Percentiles rank a stretch among this genome's conserved stretches.
phyloP scores from a whole-genome alignment of 2,329 filamentous ascomycete genomes.

The Fusarium aywerte region DNA sequence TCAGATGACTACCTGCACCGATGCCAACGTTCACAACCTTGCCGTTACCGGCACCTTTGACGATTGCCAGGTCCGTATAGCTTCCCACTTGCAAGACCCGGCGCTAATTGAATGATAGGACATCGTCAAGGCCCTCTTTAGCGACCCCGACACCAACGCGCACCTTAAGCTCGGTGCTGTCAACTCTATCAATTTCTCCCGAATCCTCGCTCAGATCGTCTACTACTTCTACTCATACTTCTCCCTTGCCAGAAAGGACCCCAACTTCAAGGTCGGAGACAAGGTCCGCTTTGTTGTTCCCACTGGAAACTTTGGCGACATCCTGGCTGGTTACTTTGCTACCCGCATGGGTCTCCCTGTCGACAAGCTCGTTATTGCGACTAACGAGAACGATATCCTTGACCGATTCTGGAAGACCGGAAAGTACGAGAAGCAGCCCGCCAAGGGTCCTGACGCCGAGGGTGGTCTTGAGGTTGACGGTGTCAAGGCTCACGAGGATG shows the following conservation, averaged over 20 bases:
- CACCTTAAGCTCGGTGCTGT: conserved; percentile 88
- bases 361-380: conserved; percentile 90
- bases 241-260: conserved; percentile 71
- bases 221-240: conserved; percentile 99
- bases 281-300: conserved; percentile 88
- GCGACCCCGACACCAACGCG: conserved; percentile 83
- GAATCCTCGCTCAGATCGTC: conserved; percentile 94
- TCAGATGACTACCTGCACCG: conserved; percentile 95
- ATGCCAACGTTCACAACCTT: conserved; percentile 92
- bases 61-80: conserved; percentile 79
- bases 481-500: conserved; percentile 72
- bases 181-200: conserved; percentile 96
- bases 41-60: conserved; percentile 92
- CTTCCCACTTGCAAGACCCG: neutral
- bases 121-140: conserved; percentile 93
- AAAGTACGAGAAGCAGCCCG: conserved; percentile 85
- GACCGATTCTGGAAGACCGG: conserved; percentile 94
- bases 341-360: conserved; percentile 88
- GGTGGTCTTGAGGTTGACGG: conserved; percentile 73
- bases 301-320: conserved; percentile 94
- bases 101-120: conserved; percentile 24
- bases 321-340: conserved; percentile 93
- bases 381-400: conserved; percentile 97
- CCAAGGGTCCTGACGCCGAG: conserved; percentile 66
- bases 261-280: conserved; percentile 71